Base-by-base conservation (phyloP, 2,329 filamentous ascomycete genomes). In the Aspergillus ochraceus region DNA sequence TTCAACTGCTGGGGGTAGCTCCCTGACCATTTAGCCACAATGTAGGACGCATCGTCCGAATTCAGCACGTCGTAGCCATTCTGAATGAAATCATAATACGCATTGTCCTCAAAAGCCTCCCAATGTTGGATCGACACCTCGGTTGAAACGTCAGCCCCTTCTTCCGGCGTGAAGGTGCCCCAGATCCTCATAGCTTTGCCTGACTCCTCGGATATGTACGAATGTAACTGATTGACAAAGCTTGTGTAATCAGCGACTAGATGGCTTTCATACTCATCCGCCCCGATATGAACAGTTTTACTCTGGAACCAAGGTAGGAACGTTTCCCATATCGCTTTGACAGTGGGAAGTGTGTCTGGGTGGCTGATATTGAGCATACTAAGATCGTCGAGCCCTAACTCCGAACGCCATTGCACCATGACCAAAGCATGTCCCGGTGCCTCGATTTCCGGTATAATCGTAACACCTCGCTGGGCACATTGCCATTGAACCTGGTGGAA, bases 371-470 rank as follows among this genome's bases (percentile, higher is more conserved):
- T 84, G 8, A 86, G 71, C 61, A 84, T 71, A 46, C 79, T 83
- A 8, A 81, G 64, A 59, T 83, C 80, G 1, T 70, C 66, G 6
- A 83, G 73, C 0, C 77, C 83, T 6, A 86, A 69, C 59, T 84
- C 76, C 0, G 83, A 83, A 59, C 81, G 82, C 83, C 84, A 86
- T 62, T 86, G 81, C 5, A 79, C 79, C 45, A 86, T 81, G 8
- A 80, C 78, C 1, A 86, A 69, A 0, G 82, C 79, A 59, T 86
- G 84, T 0, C 83, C 84, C 0, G 84, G 84, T 0, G 82, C 77
- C 67, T 86, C 84, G 29, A 86, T 83, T 66, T 86, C 84, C 0
- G 84, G 83, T 8, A 86, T 74, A 10, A 86, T 72, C 2, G 83
- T 84, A 2, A 86, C 81, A 3, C 84, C 84, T 10, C 83, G 76